Percentiles rank a stretch among this genome's conserved stretches.
Conservation (phyloP, 169 alveolate genomes). For the Eimeria mitis region DNA sequence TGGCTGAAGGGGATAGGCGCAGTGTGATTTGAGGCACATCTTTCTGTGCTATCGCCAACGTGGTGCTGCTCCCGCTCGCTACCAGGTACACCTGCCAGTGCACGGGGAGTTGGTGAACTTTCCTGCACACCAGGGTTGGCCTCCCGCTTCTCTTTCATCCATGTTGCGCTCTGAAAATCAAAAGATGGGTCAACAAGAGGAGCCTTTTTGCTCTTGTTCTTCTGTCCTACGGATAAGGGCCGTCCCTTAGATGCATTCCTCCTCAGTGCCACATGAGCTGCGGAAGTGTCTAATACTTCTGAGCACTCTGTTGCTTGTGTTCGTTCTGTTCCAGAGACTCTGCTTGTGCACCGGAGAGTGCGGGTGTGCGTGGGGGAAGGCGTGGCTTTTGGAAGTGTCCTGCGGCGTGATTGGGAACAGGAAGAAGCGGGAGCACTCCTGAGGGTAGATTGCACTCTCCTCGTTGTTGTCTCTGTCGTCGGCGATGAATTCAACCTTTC, state of each 20-base stretch:
- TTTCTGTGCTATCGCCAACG: neutral
- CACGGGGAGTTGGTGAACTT: neutral
- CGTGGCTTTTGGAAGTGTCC: constrained; percentile 23
- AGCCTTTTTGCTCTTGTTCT: constrained; percentile 7
- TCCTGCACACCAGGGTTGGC: neutral
- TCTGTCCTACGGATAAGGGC: neutral
- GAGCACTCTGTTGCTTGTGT: neutral
- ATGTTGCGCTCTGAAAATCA: neutral
- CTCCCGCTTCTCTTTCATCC: neutral
- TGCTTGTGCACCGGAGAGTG: neutral
- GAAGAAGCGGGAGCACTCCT: neutral
- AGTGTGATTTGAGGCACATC: neutral
- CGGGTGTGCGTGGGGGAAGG: neutral
- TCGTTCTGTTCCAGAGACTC: constrained; percentile 4
- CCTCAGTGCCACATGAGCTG: neutral
- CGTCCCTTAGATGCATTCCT: constrained; percentile 13
- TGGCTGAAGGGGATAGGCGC: neutral
- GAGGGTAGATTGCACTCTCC: neutral
- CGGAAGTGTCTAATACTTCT: neutral
- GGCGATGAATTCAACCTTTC: neutral
- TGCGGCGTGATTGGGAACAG: constrained; percentile 31
- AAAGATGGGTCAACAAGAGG: constrained; percentile 55
- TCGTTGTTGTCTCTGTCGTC: neutral
- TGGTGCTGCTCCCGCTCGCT: neutral
- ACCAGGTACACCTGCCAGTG: neutral